A percentile compares a stretch with the other conserved stretches of the same genome.
Evolutionary conservation across 2,329 filamentous ascomycete species (phyloP).

Genomic region (Alternaria metachromatica): DNA sequence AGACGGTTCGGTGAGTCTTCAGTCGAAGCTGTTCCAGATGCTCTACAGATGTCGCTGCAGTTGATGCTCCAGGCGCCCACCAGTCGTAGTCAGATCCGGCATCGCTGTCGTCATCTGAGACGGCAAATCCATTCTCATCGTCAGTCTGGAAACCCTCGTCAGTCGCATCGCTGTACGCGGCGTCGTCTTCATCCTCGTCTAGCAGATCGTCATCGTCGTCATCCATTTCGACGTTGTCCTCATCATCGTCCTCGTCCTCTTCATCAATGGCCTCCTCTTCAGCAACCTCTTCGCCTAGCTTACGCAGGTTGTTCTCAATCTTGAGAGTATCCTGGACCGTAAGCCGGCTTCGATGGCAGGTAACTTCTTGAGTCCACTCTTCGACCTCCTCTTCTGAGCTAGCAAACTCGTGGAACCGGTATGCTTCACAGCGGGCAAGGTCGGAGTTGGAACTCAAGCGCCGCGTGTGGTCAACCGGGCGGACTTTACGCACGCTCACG

Average conservation of each 20-base stretch:
- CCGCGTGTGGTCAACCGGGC: constrained; percentile 39
- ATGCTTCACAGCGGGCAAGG: constrained; percentile 61
- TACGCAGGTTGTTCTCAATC: constrained; percentile 88
- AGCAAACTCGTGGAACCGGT: constrained; percentile 87
- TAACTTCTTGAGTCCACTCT: constrained; percentile 83
- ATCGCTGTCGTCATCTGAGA: constrained; percentile 72
- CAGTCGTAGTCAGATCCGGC: constrained; percentile 69
- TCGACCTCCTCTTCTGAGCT: constrained; percentile 85
- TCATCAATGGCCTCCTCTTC: constrained; percentile 83
- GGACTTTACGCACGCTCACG: constrained; percentile 50
- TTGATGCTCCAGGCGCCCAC: constrained; percentile 63
- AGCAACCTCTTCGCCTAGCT: constrained; percentile 78
- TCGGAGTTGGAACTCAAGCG: constrained; percentile 49
- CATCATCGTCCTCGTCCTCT: constrained; percentile 52
- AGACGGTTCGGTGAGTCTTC: constrained; percentile 55
- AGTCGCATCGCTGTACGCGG: constrained; percentile 48
- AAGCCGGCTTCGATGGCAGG: constrained; percentile 70
- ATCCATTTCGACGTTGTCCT: constrained; percentile 52
- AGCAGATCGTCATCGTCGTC: constrained; percentile 52
- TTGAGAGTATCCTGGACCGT: constrained; percentile 88
- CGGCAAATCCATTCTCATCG: constrained; percentile 74
- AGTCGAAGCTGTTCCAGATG: constrained; percentile 57
- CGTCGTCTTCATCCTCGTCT: constrained; percentile 57
- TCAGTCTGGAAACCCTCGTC: constrained; percentile 82
- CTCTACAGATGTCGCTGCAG: constrained; percentile 60